These are phyloP conservation scores for Stachybotrys chlorohalonatus DNA, from an alignment of 2,329 filamentous ascomycete genomes.

Conservation along the genomic window DNA sequence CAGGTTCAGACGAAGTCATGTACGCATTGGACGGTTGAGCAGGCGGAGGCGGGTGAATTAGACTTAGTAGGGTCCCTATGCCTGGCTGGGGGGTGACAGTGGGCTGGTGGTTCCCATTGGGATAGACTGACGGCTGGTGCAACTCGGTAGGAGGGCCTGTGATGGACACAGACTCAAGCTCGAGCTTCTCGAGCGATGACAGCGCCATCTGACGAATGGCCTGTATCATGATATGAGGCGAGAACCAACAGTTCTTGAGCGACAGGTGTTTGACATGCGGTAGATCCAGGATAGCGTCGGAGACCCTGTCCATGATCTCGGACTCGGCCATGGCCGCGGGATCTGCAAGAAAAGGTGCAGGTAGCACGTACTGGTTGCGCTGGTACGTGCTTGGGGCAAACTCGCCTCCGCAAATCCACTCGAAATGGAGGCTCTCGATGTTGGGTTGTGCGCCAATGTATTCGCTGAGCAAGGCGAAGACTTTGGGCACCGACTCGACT, in stretches of 20 bases:
- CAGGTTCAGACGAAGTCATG: conserved; percentile 9
- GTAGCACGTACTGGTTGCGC: conserved; percentile 53
- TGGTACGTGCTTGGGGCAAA: conserved; percentile 51
- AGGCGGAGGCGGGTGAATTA: neutral
- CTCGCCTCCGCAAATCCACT: conserved; percentile 61
- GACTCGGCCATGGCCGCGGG: conserved; percentile 17
- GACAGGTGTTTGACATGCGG: conserved; percentile 49
- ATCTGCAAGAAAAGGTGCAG: conserved; percentile 43
- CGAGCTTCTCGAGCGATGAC: conserved; percentile 40
- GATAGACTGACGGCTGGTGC: neutral
- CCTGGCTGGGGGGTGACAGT: neutral
- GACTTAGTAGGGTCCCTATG: neutral
- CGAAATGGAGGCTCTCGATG: conserved; percentile 52
- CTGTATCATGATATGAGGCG: conserved; percentile 45
- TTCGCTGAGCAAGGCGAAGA: conserved; percentile 41
- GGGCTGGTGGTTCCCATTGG: neutral
- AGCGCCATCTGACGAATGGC: conserved; percentile 40
- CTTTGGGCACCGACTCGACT: conserved; percentile 37
- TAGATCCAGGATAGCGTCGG: conserved; percentile 37
- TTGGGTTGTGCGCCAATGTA: conserved; percentile 37
- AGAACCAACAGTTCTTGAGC: conserved; percentile 61
- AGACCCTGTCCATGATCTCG: conserved; percentile 18
- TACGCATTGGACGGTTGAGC: neutral
- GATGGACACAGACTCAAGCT: conserved; percentile 56
- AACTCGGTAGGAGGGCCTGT: conserved; percentile 30